phyloP scores from a whole-genome alignment of 1,139 yeast genomes.

The Ogataea hybrid region DNA sequence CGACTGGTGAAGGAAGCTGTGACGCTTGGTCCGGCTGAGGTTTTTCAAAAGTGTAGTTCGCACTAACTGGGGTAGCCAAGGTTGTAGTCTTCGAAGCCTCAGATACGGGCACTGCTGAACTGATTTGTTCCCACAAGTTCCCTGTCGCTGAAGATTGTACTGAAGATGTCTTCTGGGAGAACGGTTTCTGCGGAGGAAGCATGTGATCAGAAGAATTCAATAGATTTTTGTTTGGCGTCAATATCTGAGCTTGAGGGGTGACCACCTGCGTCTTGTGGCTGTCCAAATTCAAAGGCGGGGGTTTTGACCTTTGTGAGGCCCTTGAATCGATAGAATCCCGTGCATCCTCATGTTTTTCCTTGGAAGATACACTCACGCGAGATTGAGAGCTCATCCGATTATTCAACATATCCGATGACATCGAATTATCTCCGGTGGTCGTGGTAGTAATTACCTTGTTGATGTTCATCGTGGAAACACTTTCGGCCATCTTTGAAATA shows the following conservation, averaged over 20 bases:
- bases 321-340: conserved; percentile 7
- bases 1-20: conserved; percentile 8
- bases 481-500: conserved; percentile 34
- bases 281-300: conserved; percentile 1
- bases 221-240: conserved; percentile 21
- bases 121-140: conserved; percentile 19
- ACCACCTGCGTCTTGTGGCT: conserved; percentile 1
- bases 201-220: conserved; percentile 19
- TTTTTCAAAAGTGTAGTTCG: conserved; percentile 2
- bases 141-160: conserved; percentile 19
- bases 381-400: conserved; percentile 8
- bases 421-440: conserved; percentile 15
- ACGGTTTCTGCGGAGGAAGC: conserved; percentile 24
- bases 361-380: conserved; percentile 6
- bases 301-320: background rate
- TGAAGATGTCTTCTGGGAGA: conserved; percentile 14
- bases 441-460: conserved; percentile 24
- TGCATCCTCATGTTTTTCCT: conserved; percentile 6
- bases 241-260: conserved; percentile 12
- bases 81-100: conserved; percentile 11
- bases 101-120: conserved; percentile 10
- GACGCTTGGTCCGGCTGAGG: conserved; percentile 8
- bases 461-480: conserved; percentile 34
- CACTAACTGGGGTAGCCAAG: conserved; percentile 3
- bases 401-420: conserved; percentile 3